Percentiles rank a stretch among this genome's conserved stretches.
These are phyloP conservation scores for Syzygium aromaticum DNA, from an alignment of 345 rosid genomes.

Conservation along the genomic window DNA sequence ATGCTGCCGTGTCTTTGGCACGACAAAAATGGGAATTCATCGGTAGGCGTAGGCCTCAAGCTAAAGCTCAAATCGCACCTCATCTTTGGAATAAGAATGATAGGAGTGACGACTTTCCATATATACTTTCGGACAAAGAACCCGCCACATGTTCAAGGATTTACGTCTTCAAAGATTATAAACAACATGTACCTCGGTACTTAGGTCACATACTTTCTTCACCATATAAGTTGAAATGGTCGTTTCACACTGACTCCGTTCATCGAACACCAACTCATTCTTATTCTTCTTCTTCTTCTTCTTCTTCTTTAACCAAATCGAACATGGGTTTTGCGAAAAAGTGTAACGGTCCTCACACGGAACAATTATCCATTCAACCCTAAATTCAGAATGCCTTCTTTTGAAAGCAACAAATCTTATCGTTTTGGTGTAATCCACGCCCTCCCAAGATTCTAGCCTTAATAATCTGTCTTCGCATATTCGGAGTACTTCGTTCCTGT, in stretches of 20 bases:
- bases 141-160: background rate
- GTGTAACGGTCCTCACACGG: rapidly evolving
- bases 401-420: slow-evolving; percentile 21
- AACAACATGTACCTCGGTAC: background rate
- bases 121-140: background rate
- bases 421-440: background rate
- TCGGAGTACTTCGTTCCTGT: background rate
- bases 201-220: background rate
- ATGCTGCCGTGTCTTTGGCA: background rate
- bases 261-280: no score
- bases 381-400: background rate
- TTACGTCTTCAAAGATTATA: background rate
- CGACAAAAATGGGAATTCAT: background rate
- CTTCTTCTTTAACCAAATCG: background rate
- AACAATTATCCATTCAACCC: background rate
- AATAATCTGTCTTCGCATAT: background rate
- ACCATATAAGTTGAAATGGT: background rate
- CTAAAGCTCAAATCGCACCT: background rate
- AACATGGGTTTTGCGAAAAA: background rate
- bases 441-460: slow-evolving; percentile 18
- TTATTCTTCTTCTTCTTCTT: no score
- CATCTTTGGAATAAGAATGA: background rate
- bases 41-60: background rate
- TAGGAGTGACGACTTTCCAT: background rate
- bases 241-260: no score